These are phyloP conservation scores for Piedraia hortae DNA, from an alignment of 2,329 filamentous ascomycete genomes.

Conservation along the genomic window DNA sequence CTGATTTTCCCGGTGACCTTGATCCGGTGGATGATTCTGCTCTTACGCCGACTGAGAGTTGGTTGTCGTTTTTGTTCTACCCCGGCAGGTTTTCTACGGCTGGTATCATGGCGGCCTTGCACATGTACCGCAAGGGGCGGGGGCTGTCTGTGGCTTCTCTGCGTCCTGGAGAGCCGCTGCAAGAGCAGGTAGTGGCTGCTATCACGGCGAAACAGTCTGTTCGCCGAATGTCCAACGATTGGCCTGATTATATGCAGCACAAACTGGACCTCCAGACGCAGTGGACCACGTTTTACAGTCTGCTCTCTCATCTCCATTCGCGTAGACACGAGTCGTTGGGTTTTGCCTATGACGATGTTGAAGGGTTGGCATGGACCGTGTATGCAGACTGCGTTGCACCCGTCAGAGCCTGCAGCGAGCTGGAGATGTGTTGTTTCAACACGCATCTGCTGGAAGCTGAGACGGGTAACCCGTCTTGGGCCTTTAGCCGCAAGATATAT, in stretches of 20 bases:
- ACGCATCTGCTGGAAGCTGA: conserved; percentile 4
- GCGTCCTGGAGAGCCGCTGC: conserved; percentile 28
- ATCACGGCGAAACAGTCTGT: conserved; percentile 42
- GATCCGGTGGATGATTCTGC: conserved; percentile 7
- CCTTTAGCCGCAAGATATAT: conserved; percentile 1
- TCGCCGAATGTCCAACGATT: conserved; percentile 30
- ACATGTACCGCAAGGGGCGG: conserved; percentile 46
- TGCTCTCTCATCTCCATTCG: conserved; percentile 65
- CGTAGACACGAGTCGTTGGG: conserved; percentile 59
- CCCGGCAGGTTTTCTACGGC: conserved; percentile 58
- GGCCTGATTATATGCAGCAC: conserved; percentile 51
- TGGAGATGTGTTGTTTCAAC: conserved; percentile 55
- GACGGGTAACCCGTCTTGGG: background rate
- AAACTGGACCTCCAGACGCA: conserved; percentile 47
- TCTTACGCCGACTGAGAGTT: conserved; percentile 33
- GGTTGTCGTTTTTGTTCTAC: conserved; percentile 58
- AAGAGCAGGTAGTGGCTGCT: conserved; percentile 48
- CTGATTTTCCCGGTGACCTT: conserved; percentile 14
- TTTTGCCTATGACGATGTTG: conserved; percentile 42
- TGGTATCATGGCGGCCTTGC: conserved; percentile 58
- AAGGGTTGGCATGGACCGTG: conserved; percentile 56
- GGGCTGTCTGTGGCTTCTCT: conserved; percentile 13
- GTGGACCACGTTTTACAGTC: conserved; percentile 72
- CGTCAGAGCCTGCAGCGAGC: conserved; percentile 48
- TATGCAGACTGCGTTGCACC: conserved; percentile 58